A percentile compares a stretch with the other conserved stretches of the same genome.
Evolutionary conservation across 2,329 filamentous ascomycete species (phyloP).

Genomic region (Epichloe sp.): DNA sequence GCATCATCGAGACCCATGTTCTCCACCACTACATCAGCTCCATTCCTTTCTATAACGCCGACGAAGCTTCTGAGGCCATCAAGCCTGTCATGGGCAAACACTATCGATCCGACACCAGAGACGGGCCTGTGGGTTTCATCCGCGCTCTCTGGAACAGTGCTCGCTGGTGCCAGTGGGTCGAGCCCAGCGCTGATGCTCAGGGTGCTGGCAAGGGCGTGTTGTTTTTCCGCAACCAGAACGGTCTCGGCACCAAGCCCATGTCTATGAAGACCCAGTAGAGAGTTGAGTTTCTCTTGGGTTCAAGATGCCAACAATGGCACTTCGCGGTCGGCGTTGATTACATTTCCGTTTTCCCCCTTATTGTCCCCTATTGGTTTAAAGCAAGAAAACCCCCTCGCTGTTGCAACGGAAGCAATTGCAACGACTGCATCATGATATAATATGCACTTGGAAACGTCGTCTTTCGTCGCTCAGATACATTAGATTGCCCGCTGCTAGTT

Average conservation of each 20-base stretch:
- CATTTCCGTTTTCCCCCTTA: background rate
- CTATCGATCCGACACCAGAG: constrained; percentile 74
- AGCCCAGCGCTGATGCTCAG: constrained; percentile 70
- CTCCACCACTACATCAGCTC: constrained; percentile 94
- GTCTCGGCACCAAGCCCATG: constrained; percentile 48
- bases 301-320: background rate
- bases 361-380: background rate
- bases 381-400: background rate
- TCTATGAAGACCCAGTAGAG: constrained; percentile 10
- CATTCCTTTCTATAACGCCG: constrained; percentile 94
- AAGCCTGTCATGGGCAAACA: constrained; percentile 89
- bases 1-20: constrained; percentile 95
- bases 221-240: constrained; percentile 94
- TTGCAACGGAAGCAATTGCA: background rate
- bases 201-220: constrained; percentile 74
- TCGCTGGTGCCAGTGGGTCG: constrained; percentile 92
- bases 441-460: background rate
- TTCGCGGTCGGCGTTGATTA: constrained; percentile 1
- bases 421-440: background rate
- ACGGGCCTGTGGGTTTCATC: constrained; percentile 71
- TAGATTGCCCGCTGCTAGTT: background rate
- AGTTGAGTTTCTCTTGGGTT: background rate
- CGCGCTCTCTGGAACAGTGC: constrained; percentile 67
- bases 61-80: constrained; percentile 89
- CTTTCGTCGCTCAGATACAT: background rate